Base-by-base conservation (phyloP, 805 yeast genomes). In the Millerago galiae region DNA sequence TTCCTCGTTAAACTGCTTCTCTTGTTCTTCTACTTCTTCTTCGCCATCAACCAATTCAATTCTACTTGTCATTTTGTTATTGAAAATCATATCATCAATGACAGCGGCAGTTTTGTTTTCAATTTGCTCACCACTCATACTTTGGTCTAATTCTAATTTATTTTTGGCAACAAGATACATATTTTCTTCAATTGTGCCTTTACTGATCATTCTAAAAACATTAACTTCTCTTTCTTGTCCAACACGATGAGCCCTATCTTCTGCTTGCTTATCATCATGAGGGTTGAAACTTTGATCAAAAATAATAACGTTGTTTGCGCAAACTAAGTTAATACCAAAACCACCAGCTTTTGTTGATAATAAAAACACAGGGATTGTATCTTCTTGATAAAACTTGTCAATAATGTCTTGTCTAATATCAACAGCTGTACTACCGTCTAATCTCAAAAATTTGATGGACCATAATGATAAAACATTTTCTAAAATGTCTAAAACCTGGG, bases 261-360 rank as follows among this genome's bases (percentile, higher is more conserved):
- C 98, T 2, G 99, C 99, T 66, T 93, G 99, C 58, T 84, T 84
- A 59, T 93, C 99, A 61, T 93, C 99, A 62, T 93, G 99, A 0
- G 99, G 99, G 58, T 93, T 93, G 68, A 93, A 93, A 39, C 95
- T 82, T 60, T 89, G 91, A 60, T 93, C 99, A 58, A 81, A 90
- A 27, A 93, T 85, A 41, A 93, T 72, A 2, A 93, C 99, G 47
- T 82, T 79, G 59, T 88, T 91, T 8, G 99, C 98, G 58, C 95
- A 93, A 1, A 95, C 93, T 54, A 93, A 72, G 58, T 93, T 93
- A 64, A 93, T 93, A 44, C 99, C 99, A 65, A 93, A 93, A 1
- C 99, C 99, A 59, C 99, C 99, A 1, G 99, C 98, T 59, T 87
- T 88, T 4, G 99, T 93, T 10, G 96, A 87, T 35, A 93, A 68